Conservation (phyloP, 768 basidiomycete species). For the Suillus spraguei region DNA sequence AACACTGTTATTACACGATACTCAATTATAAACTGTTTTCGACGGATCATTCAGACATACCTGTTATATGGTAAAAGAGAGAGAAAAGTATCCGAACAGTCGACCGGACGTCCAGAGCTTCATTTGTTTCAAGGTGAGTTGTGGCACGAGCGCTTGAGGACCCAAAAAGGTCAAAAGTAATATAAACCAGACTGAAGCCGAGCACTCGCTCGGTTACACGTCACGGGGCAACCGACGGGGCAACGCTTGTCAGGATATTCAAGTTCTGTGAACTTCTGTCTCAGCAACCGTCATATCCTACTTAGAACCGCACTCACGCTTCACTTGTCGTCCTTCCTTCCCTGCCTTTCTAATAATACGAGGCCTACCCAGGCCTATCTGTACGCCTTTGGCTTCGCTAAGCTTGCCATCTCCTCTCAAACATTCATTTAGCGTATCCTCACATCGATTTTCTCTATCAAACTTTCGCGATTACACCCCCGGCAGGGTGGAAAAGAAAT, state of each 20-base stretch:
- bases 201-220: slow-evolving; percentile 7
- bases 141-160: not conserved
- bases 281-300: slow-evolving; percentile 7
- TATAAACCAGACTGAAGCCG: slow-evolving; percentile 1
- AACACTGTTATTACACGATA: not conserved
- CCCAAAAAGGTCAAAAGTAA: slow-evolving; percentile 4
- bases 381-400: not conserved
- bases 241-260: slow-evolving; percentile 9
- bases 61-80: not conserved
- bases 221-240: slow-evolving; percentile 5
- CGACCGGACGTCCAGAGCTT: not conserved
- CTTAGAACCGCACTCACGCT: slow-evolving; percentile 10
- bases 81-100: not conserved
- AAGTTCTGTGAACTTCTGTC: slow-evolving; percentile 6
- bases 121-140: too few species aligned
- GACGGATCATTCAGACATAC: not conserved
- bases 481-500: not conserved
- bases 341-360: slow-evolving; percentile 1
- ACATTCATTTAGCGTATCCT: not conserved
- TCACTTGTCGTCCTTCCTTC: slow-evolving; percentile 5
- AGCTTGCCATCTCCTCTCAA: not conserved
- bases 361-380: not conserved
- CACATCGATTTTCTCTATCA: not conserved
- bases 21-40: not conserved
- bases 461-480: slow-evolving; percentile 2